Base-by-base conservation (phyloP, 192 early-diverging fungal genomes). In the Rhizophagus clarus region DNA sequence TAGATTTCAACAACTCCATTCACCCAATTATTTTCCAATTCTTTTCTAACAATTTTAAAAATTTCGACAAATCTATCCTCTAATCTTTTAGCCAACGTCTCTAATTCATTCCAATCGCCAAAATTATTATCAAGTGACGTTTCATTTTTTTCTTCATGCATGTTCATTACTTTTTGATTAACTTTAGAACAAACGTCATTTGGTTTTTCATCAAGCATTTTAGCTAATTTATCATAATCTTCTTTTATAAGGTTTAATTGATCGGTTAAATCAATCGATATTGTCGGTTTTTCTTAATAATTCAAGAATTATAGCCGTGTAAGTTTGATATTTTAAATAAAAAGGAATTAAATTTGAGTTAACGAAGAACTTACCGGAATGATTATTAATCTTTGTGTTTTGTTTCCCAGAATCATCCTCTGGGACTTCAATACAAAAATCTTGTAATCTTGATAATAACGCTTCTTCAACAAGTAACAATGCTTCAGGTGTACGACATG, bases 381-480 rank as follows among this genome's bases (percentile, higher is more conserved):
- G 3, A 3, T 51, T 20, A 51, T 22, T 56, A 22, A 22, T 56
- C n/a, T 14, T 51, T 0, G 14, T 17, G 49, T 51, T 51, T 51
- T 14, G 17, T 17, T 7, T 56, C 51, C 15, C 51, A 5, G 51
- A 56, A 22, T 22, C 17, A 22, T 17, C 17, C 51, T 7, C 5
- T 22, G 14, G 51, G 11, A 20, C 28, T 17, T 34, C 31, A 20
- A 37, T 0, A 61, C 51, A 75, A 61, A 78, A 78, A 68, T 78
- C 76, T 28, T 67, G 9, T 29, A 78, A 24, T 28, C 76, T 29
- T 31, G 40, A 15, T 32, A 78, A 47, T 17, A 78, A 26, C 4
- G 76, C 76, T 68, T 67, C 76, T 68, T 78, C 76, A 20, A 51
- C 47, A 47, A 67, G 47, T 24, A 78, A 29, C 7, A 78, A 29